Conservation (phyloP, 2,329 filamentous ascomycete species). For the Microsporum canis region DNA sequence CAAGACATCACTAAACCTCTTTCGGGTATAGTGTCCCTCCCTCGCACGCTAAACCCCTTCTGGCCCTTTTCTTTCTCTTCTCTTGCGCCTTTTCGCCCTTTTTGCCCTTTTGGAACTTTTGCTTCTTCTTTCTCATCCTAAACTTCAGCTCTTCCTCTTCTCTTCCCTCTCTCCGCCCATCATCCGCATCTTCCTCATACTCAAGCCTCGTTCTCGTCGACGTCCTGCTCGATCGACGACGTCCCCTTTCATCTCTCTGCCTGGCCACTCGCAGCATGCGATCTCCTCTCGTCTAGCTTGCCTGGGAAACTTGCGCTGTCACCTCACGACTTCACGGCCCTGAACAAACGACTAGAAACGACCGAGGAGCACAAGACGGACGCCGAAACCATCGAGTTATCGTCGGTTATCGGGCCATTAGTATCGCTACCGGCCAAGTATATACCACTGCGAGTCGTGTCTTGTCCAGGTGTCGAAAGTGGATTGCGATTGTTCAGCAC, state of each 20-base stretch:
- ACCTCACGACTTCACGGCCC: slow-evolving; percentile 7
- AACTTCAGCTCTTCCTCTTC: slow-evolving; percentile 4
- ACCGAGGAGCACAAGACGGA: not conserved
- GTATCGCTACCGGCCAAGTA: slow-evolving; percentile 9
- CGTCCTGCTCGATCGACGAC: not conserved
- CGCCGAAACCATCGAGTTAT: not conserved
- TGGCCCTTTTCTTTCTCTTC: not conserved
- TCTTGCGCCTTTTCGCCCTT: slow-evolving; percentile 1
- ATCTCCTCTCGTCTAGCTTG: not conserved
- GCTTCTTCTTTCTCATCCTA: not conserved
- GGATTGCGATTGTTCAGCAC: not conserved
- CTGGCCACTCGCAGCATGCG: not conserved
- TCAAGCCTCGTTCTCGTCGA: slow-evolving; percentile 7
- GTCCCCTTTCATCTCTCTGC: too few relatives aligned
- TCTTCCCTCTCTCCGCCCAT: slow-evolving; percentile 8
- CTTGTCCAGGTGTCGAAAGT: not conserved
- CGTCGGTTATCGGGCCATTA: not conserved
- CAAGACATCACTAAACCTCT: not conserved
- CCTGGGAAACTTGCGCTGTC: not conserved
- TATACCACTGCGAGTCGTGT: slow-evolving; percentile 3
- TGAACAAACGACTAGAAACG: not conserved
- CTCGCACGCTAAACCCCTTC: not conserved
- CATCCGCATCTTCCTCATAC: slow-evolving; percentile 5
- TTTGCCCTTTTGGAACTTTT: not conserved
- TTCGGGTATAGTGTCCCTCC: not conserved